Evolutionary conservation across 2,329 filamentous ascomycete species (phyloP).

Genomic region (Aureobasidium uvarum): DNA sequence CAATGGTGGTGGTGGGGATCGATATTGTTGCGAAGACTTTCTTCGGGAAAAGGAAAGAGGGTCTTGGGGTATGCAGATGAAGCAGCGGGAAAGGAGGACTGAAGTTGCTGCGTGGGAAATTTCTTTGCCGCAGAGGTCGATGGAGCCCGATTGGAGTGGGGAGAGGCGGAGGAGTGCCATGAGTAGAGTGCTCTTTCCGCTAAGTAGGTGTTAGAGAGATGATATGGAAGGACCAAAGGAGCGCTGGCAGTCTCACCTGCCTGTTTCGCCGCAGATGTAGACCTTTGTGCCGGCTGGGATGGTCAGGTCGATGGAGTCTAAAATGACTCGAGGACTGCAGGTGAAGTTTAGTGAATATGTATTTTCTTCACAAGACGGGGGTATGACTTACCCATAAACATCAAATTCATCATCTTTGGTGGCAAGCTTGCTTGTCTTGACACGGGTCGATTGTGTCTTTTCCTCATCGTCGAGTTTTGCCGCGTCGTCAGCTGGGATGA

Average conservation of each 20-base stretch:
- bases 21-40: slow-evolving; percentile 50
- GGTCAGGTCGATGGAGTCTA: slow-evolving; percentile 44
- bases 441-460: neutral
- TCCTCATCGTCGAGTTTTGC: neutral
- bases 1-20: slow-evolving; percentile 43
- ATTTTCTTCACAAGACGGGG: accelerated
- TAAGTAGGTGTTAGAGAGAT: slow-evolving; percentile 30
- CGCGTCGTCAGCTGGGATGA: neutral
- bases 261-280: slow-evolving; percentile 55
- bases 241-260: slow-evolving; percentile 29
- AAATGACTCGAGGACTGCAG: neutral
- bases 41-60: slow-evolving; percentile 49
- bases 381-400: slow-evolving; percentile 21
- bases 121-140: slow-evolving; percentile 51
- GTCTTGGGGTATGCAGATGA: slow-evolving; percentile 54
- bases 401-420: slow-evolving; percentile 1
- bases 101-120: slow-evolving; percentile 46
- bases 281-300: slow-evolving; percentile 51
- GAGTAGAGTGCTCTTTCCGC: slow-evolving; percentile 54
- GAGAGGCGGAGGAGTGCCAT: slow-evolving; percentile 52
- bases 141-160: slow-evolving; percentile 44
- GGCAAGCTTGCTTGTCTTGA: neutral
- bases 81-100: slow-evolving; percentile 41
- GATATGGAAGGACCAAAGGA: too few relatives aligned
- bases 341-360: neutral